Evolutionary conservation across 2,329 filamentous ascomycete genomes (phyloP).

Genomic region (Gaeumannomyces sp.): DNA sequence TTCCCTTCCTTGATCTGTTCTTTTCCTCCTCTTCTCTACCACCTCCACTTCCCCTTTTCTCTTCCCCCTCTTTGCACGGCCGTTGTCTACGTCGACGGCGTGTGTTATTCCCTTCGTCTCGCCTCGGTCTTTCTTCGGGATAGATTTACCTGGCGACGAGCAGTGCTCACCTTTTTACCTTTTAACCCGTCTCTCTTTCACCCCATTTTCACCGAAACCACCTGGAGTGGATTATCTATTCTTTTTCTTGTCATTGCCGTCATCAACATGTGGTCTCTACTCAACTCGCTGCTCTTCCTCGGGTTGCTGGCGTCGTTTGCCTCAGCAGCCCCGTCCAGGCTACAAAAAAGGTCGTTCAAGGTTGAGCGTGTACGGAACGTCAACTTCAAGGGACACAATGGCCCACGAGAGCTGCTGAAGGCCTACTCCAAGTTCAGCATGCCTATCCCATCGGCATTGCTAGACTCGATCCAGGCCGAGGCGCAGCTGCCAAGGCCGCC

Average conservation of each 20-base stretch:
- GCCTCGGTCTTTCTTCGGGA: constrained; percentile 1
- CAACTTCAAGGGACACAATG: constrained; percentile 49
- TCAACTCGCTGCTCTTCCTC: constrained; percentile 30
- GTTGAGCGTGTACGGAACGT: constrained; percentile 51
- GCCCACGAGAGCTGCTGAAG: constrained; percentile 55
- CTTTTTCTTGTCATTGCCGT: neutral
- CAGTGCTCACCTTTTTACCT: constrained; percentile 7
- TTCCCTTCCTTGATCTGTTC: constrained; percentile 2
- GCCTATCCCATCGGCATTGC: constrained; percentile 36
- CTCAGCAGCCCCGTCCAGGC: constrained; percentile 36
- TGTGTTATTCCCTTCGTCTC: constrained; percentile 2
- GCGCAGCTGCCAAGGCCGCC: constrained; percentile 13
- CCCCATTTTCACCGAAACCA: constrained; percentile 12
- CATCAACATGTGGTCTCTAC: constrained; percentile 8
- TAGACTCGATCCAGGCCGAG: constrained; percentile 28
- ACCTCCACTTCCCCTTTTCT: neutral
- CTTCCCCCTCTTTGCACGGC: neutral
- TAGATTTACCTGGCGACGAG: constrained; percentile 6
- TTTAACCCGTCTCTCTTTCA: constrained; percentile 5
- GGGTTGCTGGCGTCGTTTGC: constrained; percentile 41
- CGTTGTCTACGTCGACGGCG: neutral
- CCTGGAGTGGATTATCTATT: constrained; percentile 20
- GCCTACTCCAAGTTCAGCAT: constrained; percentile 64
- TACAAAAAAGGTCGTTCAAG: constrained; percentile 54
- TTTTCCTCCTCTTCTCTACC: neutral